phyloP scores from a whole-genome alignment of 1,139 yeast species.

The Petasospora rhodanensis region DNA sequence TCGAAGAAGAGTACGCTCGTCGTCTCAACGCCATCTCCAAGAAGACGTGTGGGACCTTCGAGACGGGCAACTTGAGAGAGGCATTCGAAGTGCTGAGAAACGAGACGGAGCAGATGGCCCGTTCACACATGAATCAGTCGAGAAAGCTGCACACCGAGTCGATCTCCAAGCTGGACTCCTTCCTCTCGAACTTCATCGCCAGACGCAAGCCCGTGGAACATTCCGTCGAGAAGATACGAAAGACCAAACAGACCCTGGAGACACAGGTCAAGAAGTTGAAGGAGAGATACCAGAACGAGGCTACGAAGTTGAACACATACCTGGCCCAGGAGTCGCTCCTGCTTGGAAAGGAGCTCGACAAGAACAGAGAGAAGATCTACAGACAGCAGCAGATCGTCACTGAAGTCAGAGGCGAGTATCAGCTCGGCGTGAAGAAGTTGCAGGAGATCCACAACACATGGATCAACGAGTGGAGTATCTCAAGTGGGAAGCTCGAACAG shows the following conservation, averaged over 20 bases:
- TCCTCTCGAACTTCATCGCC: conserved; percentile 38
- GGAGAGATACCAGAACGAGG: conserved; percentile 53
- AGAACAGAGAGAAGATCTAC: conserved; percentile 55
- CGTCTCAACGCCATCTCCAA: conserved; percentile 47
- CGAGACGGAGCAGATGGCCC: conserved; percentile 51
- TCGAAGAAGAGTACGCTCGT: conserved; percentile 72
- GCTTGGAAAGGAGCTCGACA: conserved; percentile 75
- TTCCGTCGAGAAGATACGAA: conserved; percentile 35
- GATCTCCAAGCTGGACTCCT: conserved; percentile 39
- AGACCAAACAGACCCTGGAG: conserved; percentile 10
- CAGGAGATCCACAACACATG: conserved; percentile 69
- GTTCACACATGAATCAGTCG: conserved; percentile 44
- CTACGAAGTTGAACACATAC: conserved; percentile 53
- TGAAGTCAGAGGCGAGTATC: conserved; percentile 52
- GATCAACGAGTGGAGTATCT: conserved; percentile 73
- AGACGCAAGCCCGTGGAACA: conserved; percentile 44
- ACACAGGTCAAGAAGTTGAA: conserved; percentile 38
- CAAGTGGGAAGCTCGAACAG: conserved; percentile 66
- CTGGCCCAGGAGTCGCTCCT: conserved; percentile 65
- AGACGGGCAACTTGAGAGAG: conserved; percentile 52
- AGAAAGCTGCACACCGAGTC: conserved; percentile 39
- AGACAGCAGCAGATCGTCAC: conserved; percentile 49
- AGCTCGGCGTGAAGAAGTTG: conserved; percentile 51
- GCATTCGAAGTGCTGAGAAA: conserved; percentile 55
- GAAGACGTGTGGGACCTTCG: conserved; percentile 46